Base-by-base conservation (phyloP, 2,329 filamentous ascomycete genomes). In the Botrytis byssoidea region DNA sequence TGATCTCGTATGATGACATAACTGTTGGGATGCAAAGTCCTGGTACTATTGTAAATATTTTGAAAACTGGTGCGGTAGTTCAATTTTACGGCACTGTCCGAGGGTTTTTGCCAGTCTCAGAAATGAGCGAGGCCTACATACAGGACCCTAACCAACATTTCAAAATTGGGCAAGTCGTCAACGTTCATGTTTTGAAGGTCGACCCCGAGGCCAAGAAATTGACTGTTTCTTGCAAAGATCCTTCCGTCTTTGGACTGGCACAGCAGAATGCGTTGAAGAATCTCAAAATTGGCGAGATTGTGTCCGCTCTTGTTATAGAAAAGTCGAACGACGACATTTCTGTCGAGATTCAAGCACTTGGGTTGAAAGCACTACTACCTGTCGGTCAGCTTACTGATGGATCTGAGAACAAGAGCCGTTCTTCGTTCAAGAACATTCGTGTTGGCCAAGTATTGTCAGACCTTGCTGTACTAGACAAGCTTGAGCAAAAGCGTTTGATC, bases 91-190 rank as follows among this genome's bases (percentile, higher is more conserved):
- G 94, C 29, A 84, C 86, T 14, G 86, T 99, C 32, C 89, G 90
- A 77, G 97, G 92, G 14, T 99, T 97, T 84, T 86, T 99, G 72
- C 96, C 96, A 3, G 91, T 97, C 0, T 93, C 93, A 1, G 95
- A 99, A 83, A 99, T 99, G 96, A 98, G 96, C 81, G 96, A 99
- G 82, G 94, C 95, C 18, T 98, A 92, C 80, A 98, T 99, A 79
- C 89, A 92, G 77, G 93, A 98, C 79, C 94, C 96, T 7, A 89
- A 89, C 64, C 91, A 97, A 79, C 95, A 98, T 83, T 99, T 99
- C 85, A 90, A 92, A 51, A 84, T 90, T 61, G 97, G 96, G 0
- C 96, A 99, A 82, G 95, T 97, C 2, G 92, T 99, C 77, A 97
- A 90, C 79, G 93, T 98, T 32, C 93, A 95, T 79, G 90, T 97